These are phyloP conservation scores for Penicillium lividum DNA, from an alignment of 495 filamentous ascomycete species.

Conservation along the genomic window DNA sequence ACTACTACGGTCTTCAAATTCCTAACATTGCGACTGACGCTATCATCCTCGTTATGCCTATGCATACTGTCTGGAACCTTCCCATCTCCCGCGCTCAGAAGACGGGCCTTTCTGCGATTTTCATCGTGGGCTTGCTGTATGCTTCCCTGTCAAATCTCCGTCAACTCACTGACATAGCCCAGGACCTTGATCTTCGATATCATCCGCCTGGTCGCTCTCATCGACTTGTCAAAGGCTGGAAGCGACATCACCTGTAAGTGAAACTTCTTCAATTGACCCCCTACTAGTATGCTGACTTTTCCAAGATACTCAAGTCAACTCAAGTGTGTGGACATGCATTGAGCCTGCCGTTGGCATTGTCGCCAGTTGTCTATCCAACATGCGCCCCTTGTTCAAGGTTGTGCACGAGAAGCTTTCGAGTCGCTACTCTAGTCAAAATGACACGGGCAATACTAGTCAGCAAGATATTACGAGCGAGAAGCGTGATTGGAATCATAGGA, in stretches of 20 bases:
- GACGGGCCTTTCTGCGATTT: slow-evolving; percentile 40
- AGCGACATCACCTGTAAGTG: slow-evolving; percentile 32
- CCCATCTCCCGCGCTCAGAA: slow-evolving; percentile 43
- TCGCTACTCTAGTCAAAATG: slow-evolving; percentile 2
- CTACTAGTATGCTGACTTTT: background rate
- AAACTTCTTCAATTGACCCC: background rate
- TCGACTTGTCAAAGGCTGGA: slow-evolving; percentile 22
- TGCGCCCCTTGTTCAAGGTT: slow-evolving; percentile 35
- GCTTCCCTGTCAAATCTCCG: background rate
- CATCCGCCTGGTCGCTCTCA: slow-evolving; percentile 28
- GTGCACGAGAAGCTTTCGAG: slow-evolving; percentile 25
- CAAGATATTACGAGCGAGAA: slow-evolving; percentile 20
- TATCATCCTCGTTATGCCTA: slow-evolving; percentile 49
- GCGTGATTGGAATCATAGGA: slow-evolving; percentile 12
- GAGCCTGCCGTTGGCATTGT: slow-evolving; percentile 38
- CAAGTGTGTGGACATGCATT: slow-evolving; percentile 41
- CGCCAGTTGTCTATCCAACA: slow-evolving; percentile 36
- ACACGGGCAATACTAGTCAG: slow-evolving; percentile 13
- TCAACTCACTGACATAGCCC: slow-evolving; percentile 5
- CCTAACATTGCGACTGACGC: slow-evolving; percentile 47
- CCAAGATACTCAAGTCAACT: slow-evolving; percentile 33
- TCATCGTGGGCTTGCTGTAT: slow-evolving; percentile 41
- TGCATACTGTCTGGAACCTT: slow-evolving; percentile 47
- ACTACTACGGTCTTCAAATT: slow-evolving; percentile 40
- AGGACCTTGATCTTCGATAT: slow-evolving; percentile 34